Evolutionary conservation across 2,329 filamentous ascomycete species (phyloP), one percentile per base, ranked within the genome.

Genomic region (Fusarium illudens): DNA sequence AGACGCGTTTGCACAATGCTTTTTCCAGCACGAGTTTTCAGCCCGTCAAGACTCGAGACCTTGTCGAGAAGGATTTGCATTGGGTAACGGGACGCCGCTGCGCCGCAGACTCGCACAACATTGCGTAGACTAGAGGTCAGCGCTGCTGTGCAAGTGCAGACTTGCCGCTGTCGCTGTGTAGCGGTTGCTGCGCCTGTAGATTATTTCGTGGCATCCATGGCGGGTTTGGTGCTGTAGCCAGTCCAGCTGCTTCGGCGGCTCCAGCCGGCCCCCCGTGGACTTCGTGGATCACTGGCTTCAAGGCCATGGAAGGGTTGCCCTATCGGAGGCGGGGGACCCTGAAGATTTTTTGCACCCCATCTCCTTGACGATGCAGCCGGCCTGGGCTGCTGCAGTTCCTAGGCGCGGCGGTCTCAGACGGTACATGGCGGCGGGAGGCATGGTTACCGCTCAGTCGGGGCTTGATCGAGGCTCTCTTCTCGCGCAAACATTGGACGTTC

Each of bases 361-460:
- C 37, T 48, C 13, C 39, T 44, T 44, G 39, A 27, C 3, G 17
- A 42, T 58, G 62, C 39, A 65, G 37, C 37, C 50, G 33, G 29
- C 8, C 42, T 62, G 49, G 57, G 46, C 44, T 53, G 51, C 53
- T 60, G 53, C 62, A 54, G 37, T 30, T 32, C 39, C 58, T 48
- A 42, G 49, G 58, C 67, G 67, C 57, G 62, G 68, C 63, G 42
- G 64, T 58, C 64, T 65, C 50, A 27, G 54, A 42, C 34, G 42
- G 33, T 58, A 57, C 55, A 62, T 58, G 32, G 49, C 49, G 29
- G 20, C n/a, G 20, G 50, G 19, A 29, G 46, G 36, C 27, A 22
- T 30, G 27, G 30, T 36, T 36, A 44, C 58, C 44, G 17, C 17
- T 39, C 32, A 51, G 32, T 15, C 22, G 42, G 44, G 22, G 4